Conservation (phyloP, 73 alveolate genomes). For the Uronychia binucleata region DNA sequence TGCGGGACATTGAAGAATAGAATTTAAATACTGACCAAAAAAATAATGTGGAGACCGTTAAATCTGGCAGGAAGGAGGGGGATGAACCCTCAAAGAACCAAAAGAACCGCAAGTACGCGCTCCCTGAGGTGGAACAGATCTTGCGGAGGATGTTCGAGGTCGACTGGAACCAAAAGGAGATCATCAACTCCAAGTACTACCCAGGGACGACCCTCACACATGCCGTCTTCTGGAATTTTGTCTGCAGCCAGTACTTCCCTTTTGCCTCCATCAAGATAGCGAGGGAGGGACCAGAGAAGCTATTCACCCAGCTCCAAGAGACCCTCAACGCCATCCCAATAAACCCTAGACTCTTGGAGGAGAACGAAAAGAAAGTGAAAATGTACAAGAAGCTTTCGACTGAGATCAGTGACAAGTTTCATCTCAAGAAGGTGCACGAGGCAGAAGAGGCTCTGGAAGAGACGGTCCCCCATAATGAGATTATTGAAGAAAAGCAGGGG, state of each 20-base stretch:
- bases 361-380: conserved; percentile 15
- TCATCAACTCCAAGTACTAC: conserved; percentile 26
- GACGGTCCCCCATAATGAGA: too few species aligned
- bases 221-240: conserved; percentile 52
- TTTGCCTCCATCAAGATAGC: conserved; percentile 40
- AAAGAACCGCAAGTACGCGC: conserved; percentile 13
- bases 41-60: not conserved
- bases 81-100: not conserved
- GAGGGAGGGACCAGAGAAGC: conserved; percentile 31
- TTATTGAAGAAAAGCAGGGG: too few species aligned
- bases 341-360: not conserved
- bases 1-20: not conserved
- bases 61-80: not conserved
- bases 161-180: conserved; percentile 61
- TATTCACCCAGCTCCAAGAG: conserved; percentile 27
- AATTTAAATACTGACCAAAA: not conserved
- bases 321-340: conserved; percentile 30
- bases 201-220: conserved; percentile 34
- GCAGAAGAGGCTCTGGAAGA: conserved; percentile 1
- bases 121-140: conserved; percentile 17
- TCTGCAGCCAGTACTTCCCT: conserved; percentile 53
- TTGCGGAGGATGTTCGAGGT: conserved; percentile 33
- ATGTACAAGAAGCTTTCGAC: not conserved
- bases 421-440: conserved; percentile 9
- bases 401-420: conserved; percentile 2